These are phyloP conservation scores for Monosiga brevicollis DNA, from an alignment of 78 protist species.

Conservation along the genomic window DNA sequence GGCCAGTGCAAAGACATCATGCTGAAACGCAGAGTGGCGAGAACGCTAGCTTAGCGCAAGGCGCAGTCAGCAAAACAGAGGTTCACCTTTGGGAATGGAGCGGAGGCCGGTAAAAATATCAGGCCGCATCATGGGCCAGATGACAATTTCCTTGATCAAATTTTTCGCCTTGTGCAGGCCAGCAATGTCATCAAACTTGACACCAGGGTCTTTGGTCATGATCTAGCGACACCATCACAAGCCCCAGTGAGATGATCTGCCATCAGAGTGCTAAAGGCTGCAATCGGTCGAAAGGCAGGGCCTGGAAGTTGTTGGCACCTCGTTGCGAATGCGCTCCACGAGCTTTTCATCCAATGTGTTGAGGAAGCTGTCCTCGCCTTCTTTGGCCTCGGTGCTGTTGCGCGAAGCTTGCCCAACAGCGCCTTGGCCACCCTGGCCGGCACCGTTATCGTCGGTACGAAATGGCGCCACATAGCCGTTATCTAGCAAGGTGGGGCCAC, in stretches of 20 bases:
- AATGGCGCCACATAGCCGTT: not conserved
- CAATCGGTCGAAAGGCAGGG: too few relatives aligned
- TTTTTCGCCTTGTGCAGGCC: constrained; percentile 51
- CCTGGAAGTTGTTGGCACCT: too few relatives aligned
- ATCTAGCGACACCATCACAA: too few relatives aligned
- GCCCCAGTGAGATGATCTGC: too few relatives aligned
- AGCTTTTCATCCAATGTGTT: not conserved
- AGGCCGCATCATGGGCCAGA: constrained; percentile 60
- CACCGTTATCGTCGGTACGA: not conserved
- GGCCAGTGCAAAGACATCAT: too few relatives aligned
- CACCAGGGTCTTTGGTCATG: not conserved
- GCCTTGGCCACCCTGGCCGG: not conserved
- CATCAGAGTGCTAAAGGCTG: too few relatives aligned
- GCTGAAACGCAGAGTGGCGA: too few relatives aligned
- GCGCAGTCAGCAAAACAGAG: constrained; percentile 74
- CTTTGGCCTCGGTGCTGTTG: not conserved
- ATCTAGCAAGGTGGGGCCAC: too few relatives aligned
- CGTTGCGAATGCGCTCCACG: not conserved
- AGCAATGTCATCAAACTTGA: constrained; percentile 56
- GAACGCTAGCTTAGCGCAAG: too few relatives aligned
- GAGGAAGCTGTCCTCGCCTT: not conserved
- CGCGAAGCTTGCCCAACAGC: not conserved
- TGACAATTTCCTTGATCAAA: constrained; percentile 37
- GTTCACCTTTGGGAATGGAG: constrained; percentile 52
- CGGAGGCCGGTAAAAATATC: constrained; percentile 62